Conservation (phyloP, 2,329 filamentous ascomycete genomes). For the Venturiaceae sp. region DNA sequence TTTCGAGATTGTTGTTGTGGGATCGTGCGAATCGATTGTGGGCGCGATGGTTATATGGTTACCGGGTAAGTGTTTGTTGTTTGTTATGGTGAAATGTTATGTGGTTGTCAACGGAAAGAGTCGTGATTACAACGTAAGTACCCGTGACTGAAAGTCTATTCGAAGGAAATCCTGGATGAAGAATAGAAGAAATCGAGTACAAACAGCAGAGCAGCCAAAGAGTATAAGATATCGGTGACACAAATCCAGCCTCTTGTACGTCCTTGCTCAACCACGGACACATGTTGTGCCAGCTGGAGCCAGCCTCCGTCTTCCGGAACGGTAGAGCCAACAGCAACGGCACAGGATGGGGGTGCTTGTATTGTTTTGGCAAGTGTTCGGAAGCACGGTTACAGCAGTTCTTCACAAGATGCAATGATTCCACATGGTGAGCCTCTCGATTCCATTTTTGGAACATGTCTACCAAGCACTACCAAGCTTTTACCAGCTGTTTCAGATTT, state of each 20-base stretch:
- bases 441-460: not conserved
- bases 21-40: not conserved
- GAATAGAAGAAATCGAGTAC: not conserved
- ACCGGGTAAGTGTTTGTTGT: not conserved
- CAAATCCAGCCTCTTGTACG: not conserved
- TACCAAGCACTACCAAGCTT: conserved; percentile 3
- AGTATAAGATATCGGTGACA: not conserved
- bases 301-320: not conserved
- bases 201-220: not conserved
- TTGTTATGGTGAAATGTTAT: not conserved
- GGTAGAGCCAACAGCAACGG: not conserved
- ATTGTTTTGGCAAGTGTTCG: not conserved
- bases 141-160: not conserved
- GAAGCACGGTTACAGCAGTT: not conserved
- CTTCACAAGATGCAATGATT: not conserved
- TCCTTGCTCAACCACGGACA: not conserved
- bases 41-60: not conserved
- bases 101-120: not conserved
- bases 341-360: not conserved
- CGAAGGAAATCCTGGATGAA: not conserved
- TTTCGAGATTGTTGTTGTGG: not conserved
- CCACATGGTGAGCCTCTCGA: not conserved
- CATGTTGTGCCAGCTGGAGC: not conserved
- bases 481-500: not conserved
- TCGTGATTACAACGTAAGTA: not conserved